Conservation (phyloP, 805 yeast genomes). For the Starmerella kuoi region DNA sequence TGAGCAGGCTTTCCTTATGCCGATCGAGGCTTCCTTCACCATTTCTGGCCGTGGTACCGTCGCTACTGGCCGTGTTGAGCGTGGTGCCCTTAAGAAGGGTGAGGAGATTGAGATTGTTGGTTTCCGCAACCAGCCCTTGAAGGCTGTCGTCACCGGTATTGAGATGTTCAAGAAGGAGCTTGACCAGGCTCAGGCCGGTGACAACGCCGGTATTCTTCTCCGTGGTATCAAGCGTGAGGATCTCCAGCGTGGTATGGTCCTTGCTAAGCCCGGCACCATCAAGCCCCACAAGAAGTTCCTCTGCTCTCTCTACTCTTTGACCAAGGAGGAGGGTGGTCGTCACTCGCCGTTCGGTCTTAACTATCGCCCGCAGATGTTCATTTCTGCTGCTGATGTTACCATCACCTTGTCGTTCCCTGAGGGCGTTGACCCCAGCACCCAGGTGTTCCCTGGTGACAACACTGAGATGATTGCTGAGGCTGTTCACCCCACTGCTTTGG, state of each 20-base stretch:
- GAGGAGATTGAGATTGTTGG: slow-evolving; percentile 98
- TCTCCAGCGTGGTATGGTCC: slow-evolving; percentile 92
- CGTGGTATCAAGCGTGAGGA: slow-evolving; percentile 99
- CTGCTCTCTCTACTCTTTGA: slow-evolving; percentile 81
- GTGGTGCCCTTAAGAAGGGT: slow-evolving; percentile 95
- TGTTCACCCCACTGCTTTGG: slow-evolving; percentile 83
- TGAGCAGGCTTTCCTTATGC: slow-evolving; percentile 92
- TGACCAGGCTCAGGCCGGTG: slow-evolving; percentile 97
- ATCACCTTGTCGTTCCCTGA: slow-evolving; percentile 83
- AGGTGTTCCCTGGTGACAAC: slow-evolving; percentile 97
- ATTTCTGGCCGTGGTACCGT: slow-evolving; percentile 99
- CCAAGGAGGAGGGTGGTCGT: slow-evolving; percentile 99
- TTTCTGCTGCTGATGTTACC: slow-evolving; percentile 93
- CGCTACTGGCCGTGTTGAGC: slow-evolving; percentile 97
- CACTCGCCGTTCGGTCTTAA: slow-evolving; percentile 93
- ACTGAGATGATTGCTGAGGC: slow-evolving; percentile 88
- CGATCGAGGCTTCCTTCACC: slow-evolving; percentile 93
- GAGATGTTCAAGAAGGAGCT: slow-evolving; percentile 99
- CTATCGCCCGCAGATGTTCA: slow-evolving; percentile 96
- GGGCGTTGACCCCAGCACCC: slow-evolving; percentile 70
- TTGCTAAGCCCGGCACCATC: slow-evolving; percentile 84
- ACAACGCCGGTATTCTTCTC: slow-evolving; percentile 92
- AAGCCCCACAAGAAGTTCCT: slow-evolving; percentile 88
- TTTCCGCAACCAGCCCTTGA: slow-evolving; percentile 68
- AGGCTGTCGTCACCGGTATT: slow-evolving; percentile 94